A percentile compares a stretch with the other conserved stretches of the same genome.
Evolutionary conservation across 2,329 filamentous ascomycete species (phyloP).

Genomic region (Furcasterigmium sp.): DNA sequence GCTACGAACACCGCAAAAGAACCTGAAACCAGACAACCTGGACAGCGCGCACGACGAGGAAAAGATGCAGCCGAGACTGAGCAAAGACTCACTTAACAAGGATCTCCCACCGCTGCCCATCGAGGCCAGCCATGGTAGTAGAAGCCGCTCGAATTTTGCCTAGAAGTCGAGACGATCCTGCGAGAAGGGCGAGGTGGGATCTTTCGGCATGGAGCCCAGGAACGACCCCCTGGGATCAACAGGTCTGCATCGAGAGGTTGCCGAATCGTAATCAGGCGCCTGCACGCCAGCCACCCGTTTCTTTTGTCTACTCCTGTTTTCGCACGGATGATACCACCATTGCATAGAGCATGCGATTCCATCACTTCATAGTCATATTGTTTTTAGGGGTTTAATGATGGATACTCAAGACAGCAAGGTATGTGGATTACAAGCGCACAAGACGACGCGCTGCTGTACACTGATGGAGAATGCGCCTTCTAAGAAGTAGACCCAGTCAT

Average conservation of each 20-base stretch:
- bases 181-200: neutral
- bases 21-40: conserved; percentile 39
- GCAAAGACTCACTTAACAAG: conserved; percentile 56
- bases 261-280: conserved; percentile 1
- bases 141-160: conserved; percentile 5
- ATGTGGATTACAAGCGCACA: too few species aligned
- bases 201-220: neutral
- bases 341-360: conserved; percentile 26
- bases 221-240: too few species aligned
- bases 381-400: neutral
- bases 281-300: neutral
- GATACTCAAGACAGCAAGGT: neutral
- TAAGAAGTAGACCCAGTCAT: too few species aligned
- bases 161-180: conserved; percentile 3
- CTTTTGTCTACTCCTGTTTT: conserved; percentile 7
- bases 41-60: conserved; percentile 29
- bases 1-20: conserved; percentile 44
- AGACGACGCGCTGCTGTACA: too few species aligned
- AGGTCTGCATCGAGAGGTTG: too few species aligned
- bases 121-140: conserved; percentile 11
- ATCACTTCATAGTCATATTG: neutral
- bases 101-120: conserved; percentile 51
- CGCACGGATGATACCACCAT: conserved; percentile 37
- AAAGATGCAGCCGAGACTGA: conserved; percentile 26
- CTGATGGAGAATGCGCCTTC: too few species aligned